These are phyloP conservation scores for Trypanosoma vivax DNA, from an alignment of 208 protist species.

Conservation along the genomic window DNA sequence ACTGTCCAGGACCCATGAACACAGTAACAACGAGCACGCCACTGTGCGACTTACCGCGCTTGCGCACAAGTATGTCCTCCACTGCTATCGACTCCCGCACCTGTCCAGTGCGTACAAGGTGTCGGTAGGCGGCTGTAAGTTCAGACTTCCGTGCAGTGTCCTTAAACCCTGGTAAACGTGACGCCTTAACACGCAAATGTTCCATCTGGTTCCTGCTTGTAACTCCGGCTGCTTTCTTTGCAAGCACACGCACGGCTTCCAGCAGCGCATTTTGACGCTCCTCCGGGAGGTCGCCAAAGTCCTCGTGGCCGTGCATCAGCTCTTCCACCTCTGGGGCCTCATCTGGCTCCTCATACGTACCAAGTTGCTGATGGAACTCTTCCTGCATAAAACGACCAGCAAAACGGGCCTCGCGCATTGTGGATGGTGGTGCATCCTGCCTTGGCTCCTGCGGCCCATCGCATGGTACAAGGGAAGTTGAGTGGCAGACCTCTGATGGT, in stretches of 20 bases:
- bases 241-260: slow-evolving; percentile 56
- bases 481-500: too few species aligned
- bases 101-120: slow-evolving; percentile 63
- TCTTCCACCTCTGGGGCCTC: slow-evolving; percentile 84
- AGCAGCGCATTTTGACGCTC: slow-evolving; percentile 56
- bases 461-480: not conserved
- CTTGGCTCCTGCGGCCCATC: not conserved
- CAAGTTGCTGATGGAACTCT: slow-evolving; percentile 28
- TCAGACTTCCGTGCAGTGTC: slow-evolving; percentile 86
- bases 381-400: slow-evolving; percentile 39
- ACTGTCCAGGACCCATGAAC: slow-evolving; percentile 87
- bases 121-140: slow-evolving; percentile 79
- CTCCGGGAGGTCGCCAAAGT: slow-evolving; percentile 69
- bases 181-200: slow-evolving; percentile 68
- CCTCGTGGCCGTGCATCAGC: slow-evolving; percentile 55
- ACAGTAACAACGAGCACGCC: slow-evolving; percentile 92
- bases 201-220: slow-evolving; percentile 45
- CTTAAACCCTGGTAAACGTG: slow-evolving; percentile 70
- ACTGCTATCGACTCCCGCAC: slow-evolving; percentile 30
- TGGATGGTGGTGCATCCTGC: not conserved
- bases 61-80: slow-evolving; percentile 77
- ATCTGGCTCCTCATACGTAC: slow-evolving; percentile 50
- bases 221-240: slow-evolving; percentile 21
- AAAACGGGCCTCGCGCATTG: slow-evolving; percentile 62
- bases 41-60: slow-evolving; percentile 79